Conservation (phyloP, 1,139 yeast species). For the Zygotorulaspora mrakii region DNA sequence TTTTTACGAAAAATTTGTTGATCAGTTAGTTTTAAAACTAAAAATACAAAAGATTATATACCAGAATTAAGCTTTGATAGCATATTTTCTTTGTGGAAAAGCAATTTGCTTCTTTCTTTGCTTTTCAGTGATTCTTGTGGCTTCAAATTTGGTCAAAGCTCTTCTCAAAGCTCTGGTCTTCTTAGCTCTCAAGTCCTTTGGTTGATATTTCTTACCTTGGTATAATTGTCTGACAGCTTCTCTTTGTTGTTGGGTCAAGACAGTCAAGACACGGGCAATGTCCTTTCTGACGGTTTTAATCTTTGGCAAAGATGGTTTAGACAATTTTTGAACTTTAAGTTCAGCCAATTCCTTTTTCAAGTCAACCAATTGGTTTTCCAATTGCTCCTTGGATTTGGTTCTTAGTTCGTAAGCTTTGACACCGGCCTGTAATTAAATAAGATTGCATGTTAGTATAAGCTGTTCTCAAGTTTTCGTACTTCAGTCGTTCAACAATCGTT, state of each 20-base stretch:
- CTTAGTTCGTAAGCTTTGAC: conserved; percentile 95
- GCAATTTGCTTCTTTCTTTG: conserved; percentile 89
- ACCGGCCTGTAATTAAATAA: conserved; percentile 57
- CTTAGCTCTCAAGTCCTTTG: conserved; percentile 99
- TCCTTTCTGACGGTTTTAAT: conserved; percentile 96
- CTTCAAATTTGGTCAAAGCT: conserved; percentile 85
- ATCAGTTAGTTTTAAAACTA: conserved; percentile 11
- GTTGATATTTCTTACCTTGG: conserved; percentile 94
- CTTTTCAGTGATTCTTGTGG: conserved; percentile 76
- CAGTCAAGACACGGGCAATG: conserved; percentile 97
- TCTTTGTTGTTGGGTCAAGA: conserved; percentile 96
- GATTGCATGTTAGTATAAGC: conserved; percentile 8
- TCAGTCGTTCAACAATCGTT: no score
- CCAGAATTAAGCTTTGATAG: conserved; percentile 84
- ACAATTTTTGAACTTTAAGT: conserved; percentile 93
- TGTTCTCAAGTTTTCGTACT: not conserved
- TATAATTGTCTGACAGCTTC: conserved; percentile 91
- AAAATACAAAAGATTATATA: conserved; percentile 18
- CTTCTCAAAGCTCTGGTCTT: conserved; percentile 99
- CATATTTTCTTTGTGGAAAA: conserved; percentile 98
- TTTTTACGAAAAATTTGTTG: not conserved
- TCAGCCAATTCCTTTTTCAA: conserved; percentile 95
- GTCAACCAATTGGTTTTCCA: conserved; percentile 90
- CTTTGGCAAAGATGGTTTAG: conserved; percentile 89
- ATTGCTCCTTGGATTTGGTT: conserved; percentile 95